phyloP scores from a whole-genome alignment of 257 asterid species.

The Echium plantagineum region DNA sequence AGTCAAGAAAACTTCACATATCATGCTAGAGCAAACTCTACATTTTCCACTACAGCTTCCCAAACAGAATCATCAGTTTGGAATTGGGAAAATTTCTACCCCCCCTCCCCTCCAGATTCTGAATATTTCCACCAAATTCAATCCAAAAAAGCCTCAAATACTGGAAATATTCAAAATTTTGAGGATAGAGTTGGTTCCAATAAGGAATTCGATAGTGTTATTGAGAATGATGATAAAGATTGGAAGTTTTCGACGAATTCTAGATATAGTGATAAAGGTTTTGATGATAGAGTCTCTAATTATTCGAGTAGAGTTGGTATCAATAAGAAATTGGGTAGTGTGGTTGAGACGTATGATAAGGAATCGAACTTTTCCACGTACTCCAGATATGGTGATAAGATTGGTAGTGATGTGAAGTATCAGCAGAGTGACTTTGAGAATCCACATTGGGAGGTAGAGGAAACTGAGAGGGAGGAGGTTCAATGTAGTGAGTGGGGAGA shows the following conservation, averaged over 20 bases:
- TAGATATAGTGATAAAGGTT: no score
- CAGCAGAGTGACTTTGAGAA: slow-evolving; percentile 15
- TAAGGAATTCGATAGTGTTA: no score
- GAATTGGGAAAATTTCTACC: slow-evolving; percentile 95
- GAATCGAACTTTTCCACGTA: no score
- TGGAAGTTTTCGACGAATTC: no score
- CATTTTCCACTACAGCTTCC: slow-evolving; percentile 72
- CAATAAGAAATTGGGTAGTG: no score
- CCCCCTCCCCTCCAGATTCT: slow-evolving; percentile 89
- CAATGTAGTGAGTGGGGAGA: slow-evolving; percentile 98
- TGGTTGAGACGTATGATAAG: no score
- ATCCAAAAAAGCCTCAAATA: slow-evolving; percentile 8
- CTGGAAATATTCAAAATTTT: slow-evolving; percentile 11
- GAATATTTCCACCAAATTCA: slow-evolving; percentile 60
- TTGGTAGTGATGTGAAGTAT: no score
- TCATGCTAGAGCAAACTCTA: slow-evolving; percentile 56
- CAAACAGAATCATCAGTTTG: slow-evolving; percentile 81
- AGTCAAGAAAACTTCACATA: slow-evolving; percentile 29
- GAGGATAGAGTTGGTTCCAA: slow-evolving; percentile 33
- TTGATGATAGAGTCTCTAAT: no score
- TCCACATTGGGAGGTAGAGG: slow-evolving; percentile 49
- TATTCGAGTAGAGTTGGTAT: no score
- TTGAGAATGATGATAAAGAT: no score
- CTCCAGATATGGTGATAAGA: no score
- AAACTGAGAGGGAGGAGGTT: slow-evolving; percentile 88